Evolutionary conservation across 2,329 filamentous ascomycete genomes (phyloP).

Genomic region (Calonectria montana): DNA sequence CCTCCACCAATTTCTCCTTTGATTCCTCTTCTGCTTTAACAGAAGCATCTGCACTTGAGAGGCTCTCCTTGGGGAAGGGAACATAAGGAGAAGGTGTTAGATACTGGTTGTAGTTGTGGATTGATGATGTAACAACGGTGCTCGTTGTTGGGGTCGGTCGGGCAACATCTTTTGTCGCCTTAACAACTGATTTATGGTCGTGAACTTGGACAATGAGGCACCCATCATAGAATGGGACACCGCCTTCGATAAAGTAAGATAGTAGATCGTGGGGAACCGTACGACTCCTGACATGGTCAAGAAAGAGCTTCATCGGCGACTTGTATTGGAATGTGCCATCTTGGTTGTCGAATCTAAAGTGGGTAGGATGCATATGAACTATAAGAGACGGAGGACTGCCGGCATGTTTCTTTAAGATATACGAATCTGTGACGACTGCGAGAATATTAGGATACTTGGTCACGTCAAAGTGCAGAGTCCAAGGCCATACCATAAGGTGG

Average conservation of each 20-base stretch:
- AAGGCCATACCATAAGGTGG: slow-evolving; percentile 62
- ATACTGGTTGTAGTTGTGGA: slow-evolving; percentile 92
- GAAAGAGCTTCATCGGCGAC: slow-evolving; percentile 85
- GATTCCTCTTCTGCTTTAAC: slow-evolving; percentile 51
- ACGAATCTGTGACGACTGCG: slow-evolving; percentile 76
- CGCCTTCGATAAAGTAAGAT: slow-evolving; percentile 76
- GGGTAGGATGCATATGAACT: slow-evolving; percentile 84
- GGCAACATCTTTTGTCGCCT: slow-evolving; percentile 68
- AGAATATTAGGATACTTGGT: slow-evolving; percentile 35
- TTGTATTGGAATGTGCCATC: slow-evolving; percentile 93
- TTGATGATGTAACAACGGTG: slow-evolving; percentile 78
- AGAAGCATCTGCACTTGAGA: slow-evolving; percentile 46
- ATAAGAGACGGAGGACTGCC: slow-evolving; percentile 83
- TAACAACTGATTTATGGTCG: slow-evolving; percentile 79
- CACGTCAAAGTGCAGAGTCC: neutral
- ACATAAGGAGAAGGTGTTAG: slow-evolving; percentile 90
- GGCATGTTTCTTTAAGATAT: slow-evolving; percentile 86
- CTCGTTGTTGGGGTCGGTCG: slow-evolving; percentile 63
- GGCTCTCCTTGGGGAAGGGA: slow-evolving; percentile 75
- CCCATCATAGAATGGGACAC: slow-evolving; percentile 90
- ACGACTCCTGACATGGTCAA: slow-evolving; percentile 80
- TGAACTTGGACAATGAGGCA: slow-evolving; percentile 96
- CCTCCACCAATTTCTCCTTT: slow-evolving; percentile 44
- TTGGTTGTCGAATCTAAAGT: slow-evolving; percentile 94
- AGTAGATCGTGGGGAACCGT: slow-evolving; percentile 93